These are phyloP conservation scores for Exserohilum rostratum DNA, from an alignment of 2,329 filamentous ascomycete species.

Conservation along the genomic window DNA sequence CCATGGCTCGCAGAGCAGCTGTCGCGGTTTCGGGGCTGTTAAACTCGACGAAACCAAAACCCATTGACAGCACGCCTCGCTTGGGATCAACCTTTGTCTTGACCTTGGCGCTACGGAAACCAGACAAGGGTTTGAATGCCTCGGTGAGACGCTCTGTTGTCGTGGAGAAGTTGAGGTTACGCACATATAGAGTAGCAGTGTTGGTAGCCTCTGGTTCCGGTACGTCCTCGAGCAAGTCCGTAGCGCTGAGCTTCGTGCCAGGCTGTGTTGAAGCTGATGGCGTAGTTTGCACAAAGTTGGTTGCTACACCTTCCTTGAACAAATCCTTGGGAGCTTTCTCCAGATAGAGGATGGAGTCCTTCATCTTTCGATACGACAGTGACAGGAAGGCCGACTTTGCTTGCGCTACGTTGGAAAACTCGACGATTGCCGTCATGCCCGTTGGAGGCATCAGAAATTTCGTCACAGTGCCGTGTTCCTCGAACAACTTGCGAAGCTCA, in stretches of 20 bases:
- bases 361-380: conserved; percentile 87
- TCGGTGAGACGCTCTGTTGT: conserved; percentile 77
- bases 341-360: conserved; percentile 87
- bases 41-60: conserved; percentile 92
- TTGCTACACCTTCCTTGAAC: conserved; percentile 57
- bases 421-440: conserved; percentile 91
- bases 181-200: conserved; percentile 86
- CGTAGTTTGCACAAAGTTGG: conserved; percentile 44
- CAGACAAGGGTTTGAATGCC: conserved; percentile 79
- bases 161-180: conserved; percentile 92
- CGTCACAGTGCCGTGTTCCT: conserved; percentile 81
- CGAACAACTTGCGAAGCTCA: conserved; percentile 80
- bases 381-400: conserved; percentile 83
- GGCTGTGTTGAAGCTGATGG: conserved; percentile 27
- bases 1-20: conserved; percentile 82
- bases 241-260: conserved; percentile 65
- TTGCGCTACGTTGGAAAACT: conserved; percentile 79
- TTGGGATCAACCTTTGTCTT: conserved; percentile 96
- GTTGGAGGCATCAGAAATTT: conserved; percentile 89
- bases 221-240: conserved; percentile 69
- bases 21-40: conserved; percentile 76
- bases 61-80: conserved; percentile 91
- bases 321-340: conserved; percentile 90
- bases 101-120: conserved; percentile 86
- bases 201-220: conserved; percentile 62